Evolutionary conservation across 306 rosid genomes (phyloP).

Genomic region (Hippophae rhamnoides): DNA sequence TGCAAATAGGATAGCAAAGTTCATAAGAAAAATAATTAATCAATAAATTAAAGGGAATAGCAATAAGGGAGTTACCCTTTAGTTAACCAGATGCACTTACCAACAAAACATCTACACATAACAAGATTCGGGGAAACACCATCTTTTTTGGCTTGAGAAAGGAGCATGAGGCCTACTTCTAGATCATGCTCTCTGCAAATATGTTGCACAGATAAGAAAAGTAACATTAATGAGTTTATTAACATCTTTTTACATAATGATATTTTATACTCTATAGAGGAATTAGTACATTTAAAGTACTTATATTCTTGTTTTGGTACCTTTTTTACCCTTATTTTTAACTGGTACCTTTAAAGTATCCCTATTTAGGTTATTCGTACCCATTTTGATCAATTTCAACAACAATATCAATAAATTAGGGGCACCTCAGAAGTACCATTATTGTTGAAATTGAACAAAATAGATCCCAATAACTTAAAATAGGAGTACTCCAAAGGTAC

Average conservation of each 20-base stretch:
- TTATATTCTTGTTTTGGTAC: too few relatives aligned
- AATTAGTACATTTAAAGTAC: too few relatives aligned
- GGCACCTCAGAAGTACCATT: too few relatives aligned
- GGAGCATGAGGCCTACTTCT: constrained; percentile 66
- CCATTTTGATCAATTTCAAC: too few relatives aligned
- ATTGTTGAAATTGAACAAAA: too few relatives aligned
- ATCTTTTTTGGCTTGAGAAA: constrained; percentile 71
- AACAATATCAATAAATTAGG: too few relatives aligned
- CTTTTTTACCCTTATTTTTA: too few relatives aligned
- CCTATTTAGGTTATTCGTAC: too few relatives aligned
- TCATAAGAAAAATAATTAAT: constrained; percentile 1
- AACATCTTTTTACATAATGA: constrained; percentile 1
- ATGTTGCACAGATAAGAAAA: constrained; percentile 19
- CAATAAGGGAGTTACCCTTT: neutral
- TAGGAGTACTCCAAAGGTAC: too few relatives aligned
- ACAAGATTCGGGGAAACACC: constrained; percentile 43
- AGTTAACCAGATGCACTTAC: constrained; percentile 31
- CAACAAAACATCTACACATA: constrained; percentile 64
- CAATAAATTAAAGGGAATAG: neutral
- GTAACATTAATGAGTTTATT: neutral
- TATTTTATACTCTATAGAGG: neutral
- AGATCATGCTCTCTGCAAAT: constrained; percentile 57
- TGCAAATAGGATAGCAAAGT: constrained; percentile 15
- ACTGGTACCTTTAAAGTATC: too few relatives aligned
- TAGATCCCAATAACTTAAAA: too few relatives aligned